Percentiles rank a stretch among this genome's conserved stretches.
These are phyloP conservation scores for Dactylellina leptospora DNA, from an alignment of 2,329 filamentous ascomycete genomes.

Conservation along the genomic window DNA sequence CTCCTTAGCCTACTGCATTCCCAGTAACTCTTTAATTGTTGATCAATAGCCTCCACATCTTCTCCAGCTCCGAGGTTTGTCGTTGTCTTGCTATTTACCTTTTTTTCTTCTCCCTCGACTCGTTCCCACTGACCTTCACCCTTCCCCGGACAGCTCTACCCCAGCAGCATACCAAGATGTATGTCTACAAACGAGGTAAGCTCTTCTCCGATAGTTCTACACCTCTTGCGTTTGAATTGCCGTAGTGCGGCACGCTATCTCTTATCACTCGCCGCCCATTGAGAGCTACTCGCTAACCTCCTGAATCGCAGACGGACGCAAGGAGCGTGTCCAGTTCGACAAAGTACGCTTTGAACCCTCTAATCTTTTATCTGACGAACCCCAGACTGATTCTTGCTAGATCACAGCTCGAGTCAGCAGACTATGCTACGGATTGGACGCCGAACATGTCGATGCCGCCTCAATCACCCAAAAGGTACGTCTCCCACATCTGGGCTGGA, in stretches of 20 bases:
- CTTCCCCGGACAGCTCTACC: background rate
- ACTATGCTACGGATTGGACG: constrained; percentile 95
- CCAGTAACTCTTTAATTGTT: constrained; percentile 5
- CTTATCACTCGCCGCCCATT: constrained; percentile 9
- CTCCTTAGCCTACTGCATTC: constrained; percentile 14
- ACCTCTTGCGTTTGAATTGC: background rate
- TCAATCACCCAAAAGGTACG: constrained; percentile 88
- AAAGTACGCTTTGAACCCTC: constrained; percentile 64
- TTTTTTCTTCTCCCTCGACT: constrained; percentile 4
- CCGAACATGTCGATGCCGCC: constrained; percentile 94
- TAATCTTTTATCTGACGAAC: background rate
- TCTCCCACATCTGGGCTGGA: background rate
- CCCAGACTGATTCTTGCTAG: constrained; percentile 55
- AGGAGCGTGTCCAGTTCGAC: constrained; percentile 99
- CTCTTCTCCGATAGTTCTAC: background rate
- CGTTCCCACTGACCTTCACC: background rate
- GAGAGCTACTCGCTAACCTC: constrained; percentile 24
- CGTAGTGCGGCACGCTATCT: constrained; percentile 2
- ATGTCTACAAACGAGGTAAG: constrained; percentile 71
- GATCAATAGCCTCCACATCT: constrained; percentile 3
- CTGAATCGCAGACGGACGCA: constrained; percentile 81
- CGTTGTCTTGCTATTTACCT: constrained; percentile 30
- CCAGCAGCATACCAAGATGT: constrained; percentile 63
- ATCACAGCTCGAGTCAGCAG: constrained; percentile 98
- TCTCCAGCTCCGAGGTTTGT: constrained; percentile 13